Evolutionary conservation across 2,329 filamentous ascomycete species (phyloP), one percentile per base, ranked within the genome.

Genomic region (Colletotrichum sp.): DNA sequence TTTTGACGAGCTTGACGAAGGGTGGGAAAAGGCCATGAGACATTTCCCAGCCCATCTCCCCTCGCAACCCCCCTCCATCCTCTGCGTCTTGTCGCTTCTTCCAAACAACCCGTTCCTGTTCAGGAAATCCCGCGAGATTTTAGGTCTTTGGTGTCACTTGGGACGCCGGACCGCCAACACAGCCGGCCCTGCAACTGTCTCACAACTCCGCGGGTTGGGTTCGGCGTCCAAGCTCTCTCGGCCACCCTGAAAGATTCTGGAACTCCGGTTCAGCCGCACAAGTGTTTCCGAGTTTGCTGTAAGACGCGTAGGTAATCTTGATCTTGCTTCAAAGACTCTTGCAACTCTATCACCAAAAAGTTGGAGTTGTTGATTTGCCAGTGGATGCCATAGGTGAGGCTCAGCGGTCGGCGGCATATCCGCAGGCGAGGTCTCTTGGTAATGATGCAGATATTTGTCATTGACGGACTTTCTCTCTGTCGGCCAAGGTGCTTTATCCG

Each of bases 201-300:
- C 75, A 71, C 55, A 76, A 75, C 66, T 76, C 75, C 60, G 66
- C 62, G 39, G 52, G 52, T 65, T 67, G 39, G 62, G 52, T 65
- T 67, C 60, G 52, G 62, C 64, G 57, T 68, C 74, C 70, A 65
- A 72, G 32, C 67, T 71, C 49, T 34, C 44, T 39, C 49, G 34
- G 49, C 13, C 34, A 71, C 16, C 63, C 44, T 68, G 44, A 60
- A 59, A 52, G 34, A 74, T 60, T 52, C 71, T 76, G 71, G 74
- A 76, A 69, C 74, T 76, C 74, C 64, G 74, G 71, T 72, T 26
- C 34, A 73, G 64, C 71, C 64, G 69, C 69, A 68, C 28, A 44
- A 59, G 34, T 57, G 68, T 63, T 66, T 75, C 62, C 63, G 63
- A 49, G 36, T 65, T 74, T 66, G 24, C 60, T 59, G 28, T 60